These are phyloP conservation scores for Capsella bursapastoris DNA, from an alignment of 345 rosid species.

Conservation along the genomic window DNA sequence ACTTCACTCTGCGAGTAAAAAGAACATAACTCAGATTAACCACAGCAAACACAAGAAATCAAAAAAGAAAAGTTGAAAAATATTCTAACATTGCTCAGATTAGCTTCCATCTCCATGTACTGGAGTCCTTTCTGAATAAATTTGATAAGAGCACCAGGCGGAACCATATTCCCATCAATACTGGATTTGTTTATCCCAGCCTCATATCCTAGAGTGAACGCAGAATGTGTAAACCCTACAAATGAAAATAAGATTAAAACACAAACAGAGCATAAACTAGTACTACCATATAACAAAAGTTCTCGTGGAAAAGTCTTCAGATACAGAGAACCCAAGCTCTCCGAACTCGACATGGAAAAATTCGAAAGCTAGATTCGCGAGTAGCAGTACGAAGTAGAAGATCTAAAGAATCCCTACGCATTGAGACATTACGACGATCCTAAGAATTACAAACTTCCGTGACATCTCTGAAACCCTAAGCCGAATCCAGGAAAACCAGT, in stretches of 20 bases:
- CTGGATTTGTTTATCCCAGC: slow-evolving; percentile 86
- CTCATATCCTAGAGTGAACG: slow-evolving; percentile 92
- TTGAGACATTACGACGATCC: background rate
- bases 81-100: slow-evolving; percentile 74
- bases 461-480: slow-evolving; percentile 30
- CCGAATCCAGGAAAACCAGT: background rate
- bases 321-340: slow-evolving; percentile 7
- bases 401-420: slow-evolving; percentile 15
- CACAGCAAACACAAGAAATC: slow-evolving; percentile 10
- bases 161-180: slow-evolving; percentile 93
- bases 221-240: slow-evolving; percentile 87
- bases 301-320: background rate
- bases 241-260: background rate
- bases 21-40: background rate
- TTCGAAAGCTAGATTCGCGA: background rate
- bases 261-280: slow-evolving; percentile 6
- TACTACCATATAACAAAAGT: background rate
- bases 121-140: slow-evolving; percentile 95
- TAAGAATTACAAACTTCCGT: background rate
- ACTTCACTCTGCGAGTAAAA: slow-evolving; percentile 61
- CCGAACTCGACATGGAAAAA: background rate
- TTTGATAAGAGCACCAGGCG: slow-evolving; percentile 91
- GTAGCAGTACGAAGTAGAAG: slow-evolving; percentile 4
- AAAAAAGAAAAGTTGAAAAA: slow-evolving; percentile 15
- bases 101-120: slow-evolving; percentile 98